Evolutionary conservation across 306 rosid species (phyloP), one percentile per base, ranked within the genome.

Genomic region (Castanea mollissima): DNA sequence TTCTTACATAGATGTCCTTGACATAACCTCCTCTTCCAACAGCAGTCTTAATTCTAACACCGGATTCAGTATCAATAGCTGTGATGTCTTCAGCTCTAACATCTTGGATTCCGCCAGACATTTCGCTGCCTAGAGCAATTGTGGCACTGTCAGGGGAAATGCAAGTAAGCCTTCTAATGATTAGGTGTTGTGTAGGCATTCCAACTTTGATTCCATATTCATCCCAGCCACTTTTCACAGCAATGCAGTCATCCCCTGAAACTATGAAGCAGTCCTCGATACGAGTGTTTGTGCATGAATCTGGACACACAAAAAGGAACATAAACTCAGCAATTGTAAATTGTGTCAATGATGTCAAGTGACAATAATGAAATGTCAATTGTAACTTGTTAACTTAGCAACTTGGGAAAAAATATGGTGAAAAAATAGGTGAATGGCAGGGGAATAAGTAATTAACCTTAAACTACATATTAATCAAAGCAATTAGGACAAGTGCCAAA

Each of bases 181-280:
- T 6, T 1, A 90, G 83, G 31, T 90, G 86, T 69, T 88, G 31
- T 2, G 86, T 86, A 34, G 96, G 93, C 92, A 82, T 92, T 56
- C 91, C 96, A 62, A 89, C 21, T 64, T 79, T 80, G 72, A 87
- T 86, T 27, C 97, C 97, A 76, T 85, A 88, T 49, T 85, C 70
- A 52, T 91, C 94, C 92, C 92, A 92, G 5, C 97, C 94, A 74
- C 97, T 92, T 82, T 92, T 91, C n/a, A 89, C 83, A 0, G 92
- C 92, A 1, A 89, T 29, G 58, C 96, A 93, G 71, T 91, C 96
- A 25, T 91, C 97, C 3, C 94, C 96, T 2, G 97, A 93, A 20
- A 88, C 92, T 1, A 94, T 88, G 85, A 51, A 88, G 82, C 90
- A 81, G 71, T 92, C 98, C 76, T 94, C 85, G 19, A 92, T 89